A percentile compares a stretch with the other conserved stretches of the same genome.
These are phyloP conservation scores for Alternaria sp. DNA, from an alignment of 2,329 filamentous ascomycete species.

Conservation along the genomic window DNA sequence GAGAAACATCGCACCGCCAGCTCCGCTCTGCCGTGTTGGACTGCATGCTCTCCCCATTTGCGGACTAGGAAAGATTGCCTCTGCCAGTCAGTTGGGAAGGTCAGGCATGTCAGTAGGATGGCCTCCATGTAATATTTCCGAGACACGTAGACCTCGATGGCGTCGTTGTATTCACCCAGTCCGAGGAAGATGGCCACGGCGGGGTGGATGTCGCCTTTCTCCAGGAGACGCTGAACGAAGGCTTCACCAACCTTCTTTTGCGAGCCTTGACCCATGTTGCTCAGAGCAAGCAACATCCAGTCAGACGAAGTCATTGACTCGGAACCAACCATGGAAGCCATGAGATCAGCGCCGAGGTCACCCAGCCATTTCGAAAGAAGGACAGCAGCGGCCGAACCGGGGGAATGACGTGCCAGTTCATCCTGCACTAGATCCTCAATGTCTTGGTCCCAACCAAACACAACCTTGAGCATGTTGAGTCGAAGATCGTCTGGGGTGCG, in stretches of 20 bases:
- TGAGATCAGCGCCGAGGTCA: slow-evolving; percentile 79
- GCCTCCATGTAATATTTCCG: slow-evolving; percentile 93
- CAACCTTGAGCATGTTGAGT: slow-evolving; percentile 87
- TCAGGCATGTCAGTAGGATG: slow-evolving; percentile 82
- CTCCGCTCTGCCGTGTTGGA: slow-evolving; percentile 85
- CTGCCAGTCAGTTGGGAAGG: slow-evolving; percentile 87
- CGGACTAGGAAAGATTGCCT: slow-evolving; percentile 85
- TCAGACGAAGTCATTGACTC: slow-evolving; percentile 91
- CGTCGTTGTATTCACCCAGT: slow-evolving; percentile 90
- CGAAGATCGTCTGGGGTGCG: slow-evolving; percentile 74
- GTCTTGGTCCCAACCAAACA: slow-evolving; percentile 94
- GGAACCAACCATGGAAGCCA: slow-evolving; percentile 75
- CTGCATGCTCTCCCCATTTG: slow-evolving; percentile 93
- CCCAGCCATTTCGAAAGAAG: slow-evolving; percentile 92
- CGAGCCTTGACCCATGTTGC: slow-evolving; percentile 77
- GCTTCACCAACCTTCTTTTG: slow-evolving; percentile 90
- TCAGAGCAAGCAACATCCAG: slow-evolving; percentile 95
- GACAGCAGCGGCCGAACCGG: slow-evolving; percentile 78
- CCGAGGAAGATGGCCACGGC: slow-evolving; percentile 92
- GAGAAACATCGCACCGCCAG: slow-evolving; percentile 93
- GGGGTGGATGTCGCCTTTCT: slow-evolving; percentile 88
- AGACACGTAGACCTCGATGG: slow-evolving; percentile 94
- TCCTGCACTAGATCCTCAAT: slow-evolving; percentile 82
- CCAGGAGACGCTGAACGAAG: slow-evolving; percentile 87
- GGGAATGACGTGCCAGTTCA: slow-evolving; percentile 76